A percentile compares a stretch with the other conserved stretches of the same genome.
phyloP scores from a whole-genome alignment of 2,329 filamentous ascomycete genomes.

The Torrubiella hemipterigena region DNA sequence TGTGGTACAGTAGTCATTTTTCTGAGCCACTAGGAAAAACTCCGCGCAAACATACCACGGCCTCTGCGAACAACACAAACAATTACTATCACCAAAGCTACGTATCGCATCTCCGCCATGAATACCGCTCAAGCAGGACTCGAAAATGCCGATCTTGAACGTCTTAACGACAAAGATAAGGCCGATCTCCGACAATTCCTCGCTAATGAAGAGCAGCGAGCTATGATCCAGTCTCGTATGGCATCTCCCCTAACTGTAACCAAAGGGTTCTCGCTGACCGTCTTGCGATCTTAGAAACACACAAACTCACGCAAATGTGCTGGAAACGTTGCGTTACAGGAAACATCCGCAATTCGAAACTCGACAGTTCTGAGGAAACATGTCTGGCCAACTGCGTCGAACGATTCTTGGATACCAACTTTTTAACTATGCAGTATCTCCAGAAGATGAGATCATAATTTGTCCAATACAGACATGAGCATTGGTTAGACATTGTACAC shows the following conservation, averaged over 20 bases:
- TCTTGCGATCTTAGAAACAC: conserved; percentile 29
- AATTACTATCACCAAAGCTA: conserved; percentile 6
- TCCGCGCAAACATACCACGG: no score
- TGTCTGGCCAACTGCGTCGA: conserved; percentile 92
- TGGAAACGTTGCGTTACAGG: conserved; percentile 88
- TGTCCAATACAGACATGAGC: background rate
- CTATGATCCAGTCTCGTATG: conserved; percentile 51
- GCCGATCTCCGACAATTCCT: conserved; percentile 80
- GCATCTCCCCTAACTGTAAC: conserved; percentile 15
- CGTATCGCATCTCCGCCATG: no score
- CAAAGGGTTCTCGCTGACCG: conserved; percentile 6
- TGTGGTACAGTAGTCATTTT: no score
- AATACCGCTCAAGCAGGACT: conserved; percentile 24
- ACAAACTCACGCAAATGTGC: conserved; percentile 59
- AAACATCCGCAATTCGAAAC: conserved; percentile 55
- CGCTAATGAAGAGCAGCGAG: conserved; percentile 73
- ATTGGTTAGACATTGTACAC: no score
- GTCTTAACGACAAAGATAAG: conserved; percentile 73
- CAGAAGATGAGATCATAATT: conserved; percentile 39
- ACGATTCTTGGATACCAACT: conserved; percentile 81
- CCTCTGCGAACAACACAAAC: no score
- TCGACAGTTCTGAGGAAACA: conserved; percentile 67
- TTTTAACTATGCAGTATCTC: conserved; percentile 75
- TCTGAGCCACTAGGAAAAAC: no score
- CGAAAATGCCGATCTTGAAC: conserved; percentile 52